Base-by-base conservation (phyloP, 805 yeast genomes). In the Candida manassasensis region DNA sequence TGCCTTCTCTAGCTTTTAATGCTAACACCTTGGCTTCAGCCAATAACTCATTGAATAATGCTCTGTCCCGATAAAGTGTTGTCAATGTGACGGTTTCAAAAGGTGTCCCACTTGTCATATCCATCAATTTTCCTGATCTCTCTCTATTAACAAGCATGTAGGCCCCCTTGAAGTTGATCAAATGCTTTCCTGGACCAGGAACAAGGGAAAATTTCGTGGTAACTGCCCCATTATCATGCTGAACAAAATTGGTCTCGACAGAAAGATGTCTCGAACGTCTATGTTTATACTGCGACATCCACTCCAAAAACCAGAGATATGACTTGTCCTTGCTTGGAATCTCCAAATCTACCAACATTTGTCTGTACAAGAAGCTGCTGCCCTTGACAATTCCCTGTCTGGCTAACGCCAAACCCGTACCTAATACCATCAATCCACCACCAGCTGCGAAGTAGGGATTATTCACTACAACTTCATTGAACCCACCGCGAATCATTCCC, bases 361-460 rank as follows among this genome's bases (percentile, higher is more conserved):
- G 89, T 27, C 95, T 74, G 55, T 89, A 86, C 5, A 85, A 55
- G 29, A 93, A 72, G 2, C 77, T 67, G 2, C 90, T 77, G 1
- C 78, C 64, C 34, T 81, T 72, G 29, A 75, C 67, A 1, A 82
- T 58, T 1, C 86, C 87, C 39, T 75, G 79, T 33, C 96, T 68
- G 0, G 86, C 79, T 6, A 87, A 48, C 0, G 96, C 95, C 21
- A 93, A 59, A 1, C 81, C 82, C 0, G 95, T 88, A n/a, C 98
- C 98, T 2, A 93, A 65, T 3, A 89, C 67, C 98, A 93, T 93
- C 27, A 93, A 67, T 0, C 98, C 98, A 49, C 97, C 96, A 51
- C 98, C 98, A 0, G 97, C 98, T 1, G 97, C 93, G 65, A 93
- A 90, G 57, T 87, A 88, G n/a, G 97, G 97, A 55, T 90, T 90